Conservation (phyloP, 768 basidiomycete species). For the Cystobasidium onofrii region DNA sequence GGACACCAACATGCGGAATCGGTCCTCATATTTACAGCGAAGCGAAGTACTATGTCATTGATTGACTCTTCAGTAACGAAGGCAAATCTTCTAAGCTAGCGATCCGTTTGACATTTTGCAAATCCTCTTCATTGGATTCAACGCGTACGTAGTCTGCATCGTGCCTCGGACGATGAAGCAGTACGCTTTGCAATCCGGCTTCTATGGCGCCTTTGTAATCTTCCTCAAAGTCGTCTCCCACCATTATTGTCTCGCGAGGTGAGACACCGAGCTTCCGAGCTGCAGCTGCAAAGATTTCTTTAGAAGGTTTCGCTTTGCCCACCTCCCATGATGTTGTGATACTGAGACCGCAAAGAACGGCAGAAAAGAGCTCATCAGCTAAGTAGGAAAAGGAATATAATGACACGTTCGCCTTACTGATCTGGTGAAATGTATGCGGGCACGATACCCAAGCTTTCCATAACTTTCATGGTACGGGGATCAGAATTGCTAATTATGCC, state of each 20-base stretch:
- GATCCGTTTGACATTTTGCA: background rate
- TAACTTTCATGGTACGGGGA: slow-evolving; percentile 21
- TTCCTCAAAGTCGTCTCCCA: slow-evolving; percentile 35
- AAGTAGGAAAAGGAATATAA: background rate
- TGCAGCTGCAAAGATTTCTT: slow-evolving; percentile 21
- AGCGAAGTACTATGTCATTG: too few relatives aligned
- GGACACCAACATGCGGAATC: too few relatives aligned
- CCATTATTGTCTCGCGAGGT: slow-evolving; percentile 5
- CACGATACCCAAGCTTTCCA: slow-evolving; percentile 27
- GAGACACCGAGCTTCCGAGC: background rate
- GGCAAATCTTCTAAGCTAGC: background rate
- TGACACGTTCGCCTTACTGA: background rate
- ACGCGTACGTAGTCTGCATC: background rate
- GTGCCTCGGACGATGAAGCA: background rate
- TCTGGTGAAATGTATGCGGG: slow-evolving; percentile 16
- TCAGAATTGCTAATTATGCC: slow-evolving; percentile 31
- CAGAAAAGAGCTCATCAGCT: too few relatives aligned
- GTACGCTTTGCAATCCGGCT: slow-evolving; percentile 4
- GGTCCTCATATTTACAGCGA: too few relatives aligned
- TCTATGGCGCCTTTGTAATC: background rate
- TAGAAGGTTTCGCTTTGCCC: slow-evolving; percentile 23
- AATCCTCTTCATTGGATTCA: background rate
- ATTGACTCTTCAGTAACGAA: too few relatives aligned
- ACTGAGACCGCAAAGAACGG: background rate
- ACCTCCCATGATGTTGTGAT: slow-evolving; percentile 29